Evolutionary conservation across 163 green algal genomes (phyloP).

Genomic region (Chlorella variabilis): DNA sequence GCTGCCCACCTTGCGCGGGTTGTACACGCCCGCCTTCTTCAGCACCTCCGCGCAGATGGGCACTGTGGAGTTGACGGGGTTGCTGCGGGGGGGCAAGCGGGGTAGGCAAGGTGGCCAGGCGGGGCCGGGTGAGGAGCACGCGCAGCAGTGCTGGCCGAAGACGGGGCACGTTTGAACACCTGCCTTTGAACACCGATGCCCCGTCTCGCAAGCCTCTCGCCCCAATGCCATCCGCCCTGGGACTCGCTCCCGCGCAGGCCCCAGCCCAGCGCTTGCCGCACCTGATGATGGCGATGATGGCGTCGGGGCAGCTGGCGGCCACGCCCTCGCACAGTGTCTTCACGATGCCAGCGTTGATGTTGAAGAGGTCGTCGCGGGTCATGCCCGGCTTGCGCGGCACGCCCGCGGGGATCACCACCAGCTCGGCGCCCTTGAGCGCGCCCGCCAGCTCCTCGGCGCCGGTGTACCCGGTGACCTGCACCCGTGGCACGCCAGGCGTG

Average conservation of each 20-base stretch:
- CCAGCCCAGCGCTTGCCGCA: too few species aligned
- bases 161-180: too few species aligned
- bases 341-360: constrained; percentile 93
- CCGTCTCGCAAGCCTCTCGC: too few species aligned
- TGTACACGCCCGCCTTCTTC: constrained; percentile 91
- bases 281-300: constrained; percentile 96
- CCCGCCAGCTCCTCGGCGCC: constrained; percentile 76
- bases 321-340: constrained; percentile 79
- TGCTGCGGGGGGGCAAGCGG: constrained; percentile 54
- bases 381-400: constrained; percentile 97
- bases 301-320: constrained; percentile 87
- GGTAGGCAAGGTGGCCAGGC: background rate
- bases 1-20: constrained; percentile 77
- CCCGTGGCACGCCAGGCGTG: background rate
- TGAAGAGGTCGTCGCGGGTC: constrained; percentile 97
- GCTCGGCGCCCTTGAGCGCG: constrained; percentile 75
- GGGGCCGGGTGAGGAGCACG: too few species aligned
- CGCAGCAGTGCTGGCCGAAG: too few species aligned
- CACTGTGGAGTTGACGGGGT: constrained; percentile 99
- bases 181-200: too few species aligned
- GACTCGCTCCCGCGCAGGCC: too few species aligned
- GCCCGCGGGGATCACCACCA: constrained; percentile 94
- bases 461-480: constrained; percentile 71
- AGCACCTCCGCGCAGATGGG: constrained; percentile 96
- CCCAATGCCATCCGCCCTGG: too few species aligned